Evolutionary conservation across 108 stramenopile species (phyloP), one percentile per base, ranked within the genome.

Genomic region (Nitzschia palea): DNA sequence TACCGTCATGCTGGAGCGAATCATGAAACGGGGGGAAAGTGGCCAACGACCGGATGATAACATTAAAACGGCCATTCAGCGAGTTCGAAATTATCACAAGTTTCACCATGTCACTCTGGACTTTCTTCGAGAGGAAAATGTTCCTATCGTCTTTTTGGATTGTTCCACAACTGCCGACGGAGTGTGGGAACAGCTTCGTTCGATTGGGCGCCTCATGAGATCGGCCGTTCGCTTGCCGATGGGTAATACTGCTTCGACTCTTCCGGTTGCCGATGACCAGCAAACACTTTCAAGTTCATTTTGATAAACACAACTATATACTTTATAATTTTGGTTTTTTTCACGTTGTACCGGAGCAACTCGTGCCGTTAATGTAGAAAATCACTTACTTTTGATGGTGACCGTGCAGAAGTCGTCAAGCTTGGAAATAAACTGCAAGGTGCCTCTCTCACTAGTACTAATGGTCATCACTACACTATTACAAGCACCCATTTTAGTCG

Each of bases 71-170:
- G 87, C 80, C 2, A 68, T 88, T 12, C 71, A 85, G 35, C 66
- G 87, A 23, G 64, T 88, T 54, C 62, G 84, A 28, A 88, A 74
- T 2, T 88, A 83, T 76, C 87, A 88, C 75, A 83, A 84, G 34
- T 88, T 76, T 50, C 87, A 88, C 42, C 66, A 85, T 50, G 9
- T 76, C 0, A 86, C 87, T 4, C 47, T 85, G 23, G 87, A 88
- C 34, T 88, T 80, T 59, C 65, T 88, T 10, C 65, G 80, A 20
- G 70, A 81, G 32, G 67, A 84, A 47, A 70, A 79, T 58, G 87
- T 88, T 20, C 87, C 87, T 8, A 73, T 88, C 36, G 87, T 88
- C 9, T 71, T 77, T 62, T 54, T 88, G 14, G 87, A 88, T 77
- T 83, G 87, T 37, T 81, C 80, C 2, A 63, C 71, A 17, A 76